Conservation (phyloP, 192 early-diverging fungal genomes). For the Gonapodya prolifera region DNA sequence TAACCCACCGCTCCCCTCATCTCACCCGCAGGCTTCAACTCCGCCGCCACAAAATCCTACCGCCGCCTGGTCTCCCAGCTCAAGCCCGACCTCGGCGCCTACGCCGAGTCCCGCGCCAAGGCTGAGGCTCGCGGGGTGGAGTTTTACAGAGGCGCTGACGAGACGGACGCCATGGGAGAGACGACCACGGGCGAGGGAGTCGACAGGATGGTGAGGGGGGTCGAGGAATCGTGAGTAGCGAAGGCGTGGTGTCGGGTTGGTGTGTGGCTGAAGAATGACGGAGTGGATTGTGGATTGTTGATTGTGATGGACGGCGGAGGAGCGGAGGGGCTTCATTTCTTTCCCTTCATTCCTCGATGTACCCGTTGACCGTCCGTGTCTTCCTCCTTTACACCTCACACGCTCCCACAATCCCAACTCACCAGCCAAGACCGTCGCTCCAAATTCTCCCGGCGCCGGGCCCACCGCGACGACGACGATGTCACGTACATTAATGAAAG, state of each 20-base stretch:
- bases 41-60: slow-evolving; percentile 83
- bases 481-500: slow-evolving; percentile 95
- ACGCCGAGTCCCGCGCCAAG: slow-evolving; percentile 51
- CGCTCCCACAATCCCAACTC: too few species aligned
- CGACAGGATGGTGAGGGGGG: slow-evolving; percentile 52
- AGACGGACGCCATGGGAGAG: slow-evolving; percentile 36
- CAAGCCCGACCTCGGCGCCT: slow-evolving; percentile 68
- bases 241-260: neutral
- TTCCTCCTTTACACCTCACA: neutral
- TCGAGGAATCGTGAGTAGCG: slow-evolving; percentile 57
- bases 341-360: too few species aligned
- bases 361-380: too few species aligned
- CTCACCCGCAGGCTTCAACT: slow-evolving; percentile 48
- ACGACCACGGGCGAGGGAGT: slow-evolving; percentile 52
- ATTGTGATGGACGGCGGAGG: too few species aligned
- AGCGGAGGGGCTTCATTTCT: too few species aligned
- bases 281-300: slow-evolving; percentile 15
- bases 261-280: neutral
- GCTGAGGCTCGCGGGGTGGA: slow-evolving; percentile 16
- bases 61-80: slow-evolving; percentile 59
- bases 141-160: slow-evolving; percentile 57
- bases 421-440: slow-evolving; percentile 16
- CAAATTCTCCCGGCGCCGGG: slow-evolving; percentile 53
- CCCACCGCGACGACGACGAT: slow-evolving; percentile 60
- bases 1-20: slow-evolving; percentile 8